Base-by-base conservation (phyloP, 768 basidiomycete species). In the Tricholoma bakamatsutake region DNA sequence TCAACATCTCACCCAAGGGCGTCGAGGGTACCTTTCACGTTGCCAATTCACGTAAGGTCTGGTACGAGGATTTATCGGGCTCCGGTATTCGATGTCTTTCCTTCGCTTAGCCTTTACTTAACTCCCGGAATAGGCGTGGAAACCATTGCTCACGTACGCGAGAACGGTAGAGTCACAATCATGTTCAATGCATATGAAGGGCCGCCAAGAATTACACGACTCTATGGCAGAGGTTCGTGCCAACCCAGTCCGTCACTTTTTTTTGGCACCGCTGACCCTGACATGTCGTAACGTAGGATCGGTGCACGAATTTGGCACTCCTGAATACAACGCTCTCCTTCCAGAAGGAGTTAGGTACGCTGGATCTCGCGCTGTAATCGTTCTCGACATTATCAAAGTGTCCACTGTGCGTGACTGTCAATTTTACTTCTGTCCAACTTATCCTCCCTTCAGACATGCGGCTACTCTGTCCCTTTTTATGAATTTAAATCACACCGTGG, bases 41-140 rank as follows among this genome's bases (percentile, higher is more conserved):
- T 60, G 73, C 75, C 15, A 73, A 78, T 56, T 68, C 77, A 13
- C 79, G 74, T 33, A 71, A 69, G 50, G 82, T 85, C 6, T 88
- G 87, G 87, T 89, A 90, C 60, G 85, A 88, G 64, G 87, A 90
- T 64, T 72, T 87, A 42, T 82, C 81, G 30, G 87, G 87, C 11
- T 82, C 83, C 59, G 85, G 85, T 84, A 57, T 39, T 76, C 71
- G 42, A n/a, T 57, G 17, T 17, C 48, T 28, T 27, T 15, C 37
- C 30, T 35, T 28, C 30, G 39, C 31, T 43, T 50, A 31, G 10
- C 53, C 28, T 33, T 45, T 27, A 51, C 51, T 5, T 24, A 50
- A 8, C 8, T 30, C 28, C 24, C 11, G 12, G 34, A 11, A 13
- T 51, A 75, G 74, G 74, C 46, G 72, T 72, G 31, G 75, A 76